Percentiles rank a stretch among this genome's conserved stretches.
Conservation (phyloP, 164 flowering plant genomes). For the Malania oleifera region DNA sequence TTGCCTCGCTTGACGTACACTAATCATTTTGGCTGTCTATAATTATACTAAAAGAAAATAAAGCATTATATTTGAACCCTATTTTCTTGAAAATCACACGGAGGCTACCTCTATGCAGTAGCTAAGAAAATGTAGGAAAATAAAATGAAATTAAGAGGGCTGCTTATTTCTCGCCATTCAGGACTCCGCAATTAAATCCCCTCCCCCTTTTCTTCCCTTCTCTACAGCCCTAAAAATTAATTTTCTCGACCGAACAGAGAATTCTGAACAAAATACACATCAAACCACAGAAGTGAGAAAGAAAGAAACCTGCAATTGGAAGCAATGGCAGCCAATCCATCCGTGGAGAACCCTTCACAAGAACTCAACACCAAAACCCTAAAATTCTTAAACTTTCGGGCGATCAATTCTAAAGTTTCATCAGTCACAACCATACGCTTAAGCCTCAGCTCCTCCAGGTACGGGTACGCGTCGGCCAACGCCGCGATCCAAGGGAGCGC, state of each 20-base stretch:
- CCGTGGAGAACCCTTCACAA: conserved; percentile 76
- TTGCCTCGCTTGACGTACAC: too few species aligned
- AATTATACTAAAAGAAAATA: too few species aligned
- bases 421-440: conserved; percentile 51
- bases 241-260: too few species aligned
- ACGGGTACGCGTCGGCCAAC: conserved; percentile 28
- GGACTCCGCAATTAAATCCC: too few species aligned
- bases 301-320: conserved; percentile 71
- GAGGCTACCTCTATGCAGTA: too few species aligned
- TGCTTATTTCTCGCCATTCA: too few species aligned
- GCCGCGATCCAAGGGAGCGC: conserved; percentile 64
- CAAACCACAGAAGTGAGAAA: background rate
- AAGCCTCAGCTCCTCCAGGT: conserved; percentile 41
- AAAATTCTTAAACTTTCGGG: conserved; percentile 36
- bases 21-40: too few species aligned
- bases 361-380: conserved; percentile 40
- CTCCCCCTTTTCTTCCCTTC: too few species aligned
- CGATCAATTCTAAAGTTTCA: conserved; percentile 36
- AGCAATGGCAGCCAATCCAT: conserved; percentile 80
- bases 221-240: background rate
- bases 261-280: background rate
- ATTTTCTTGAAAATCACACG: too few species aligned
- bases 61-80: too few species aligned
- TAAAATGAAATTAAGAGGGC: too few species aligned
- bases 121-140: too few species aligned